Evolutionary conservation across 192 early-diverging fungal species (phyloP).

Genomic region (Nowakowskiella sp.): DNA sequence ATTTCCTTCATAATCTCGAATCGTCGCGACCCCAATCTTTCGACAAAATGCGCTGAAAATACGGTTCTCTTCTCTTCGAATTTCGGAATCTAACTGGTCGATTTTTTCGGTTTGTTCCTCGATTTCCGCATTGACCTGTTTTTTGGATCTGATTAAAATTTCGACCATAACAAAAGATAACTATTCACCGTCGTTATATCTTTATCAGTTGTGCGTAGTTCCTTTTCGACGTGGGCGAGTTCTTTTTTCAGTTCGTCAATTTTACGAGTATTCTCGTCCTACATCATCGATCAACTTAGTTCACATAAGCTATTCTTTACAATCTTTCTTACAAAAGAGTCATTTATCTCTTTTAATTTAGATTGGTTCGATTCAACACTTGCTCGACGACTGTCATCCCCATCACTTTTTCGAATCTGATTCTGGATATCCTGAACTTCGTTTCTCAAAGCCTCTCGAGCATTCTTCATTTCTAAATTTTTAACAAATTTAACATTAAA

Average conservation of each 20-base stretch:
- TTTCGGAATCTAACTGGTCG: slow-evolving; percentile 35
- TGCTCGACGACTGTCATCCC: neutral
- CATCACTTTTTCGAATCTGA: neutral
- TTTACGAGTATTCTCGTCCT: too few relatives aligned
- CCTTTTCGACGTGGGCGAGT: slow-evolving; percentile 36
- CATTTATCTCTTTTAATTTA: too few relatives aligned
- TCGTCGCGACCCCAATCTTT: slow-evolving; percentile 58
- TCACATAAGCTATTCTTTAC: slow-evolving; percentile 16
- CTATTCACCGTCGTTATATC: slow-evolving; percentile 3
- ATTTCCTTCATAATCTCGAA: slow-evolving; percentile 77
- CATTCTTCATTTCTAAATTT: neutral
- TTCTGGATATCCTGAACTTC: neutral
- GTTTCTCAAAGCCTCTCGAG: slow-evolving; percentile 1
- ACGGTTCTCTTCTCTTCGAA: slow-evolving; percentile 44
- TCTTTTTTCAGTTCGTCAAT: too few relatives aligned
- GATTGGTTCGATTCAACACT: slow-evolving; percentile 19
- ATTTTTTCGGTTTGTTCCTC: slow-evolving; percentile 37
- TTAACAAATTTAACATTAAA: neutral
- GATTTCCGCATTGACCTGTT: too few relatives aligned
- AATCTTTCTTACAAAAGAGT: too few relatives aligned
- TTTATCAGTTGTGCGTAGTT: slow-evolving; percentile 7
- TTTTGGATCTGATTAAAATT: too few relatives aligned
- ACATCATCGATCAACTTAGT: too few relatives aligned
- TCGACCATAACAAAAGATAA: too few relatives aligned
- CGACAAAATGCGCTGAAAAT: slow-evolving; percentile 79